Evolutionary conservation across 495 filamentous ascomycete species (phyloP), one percentile per base, ranked within the genome.

Genomic region (Aspergillus wentii): DNA sequence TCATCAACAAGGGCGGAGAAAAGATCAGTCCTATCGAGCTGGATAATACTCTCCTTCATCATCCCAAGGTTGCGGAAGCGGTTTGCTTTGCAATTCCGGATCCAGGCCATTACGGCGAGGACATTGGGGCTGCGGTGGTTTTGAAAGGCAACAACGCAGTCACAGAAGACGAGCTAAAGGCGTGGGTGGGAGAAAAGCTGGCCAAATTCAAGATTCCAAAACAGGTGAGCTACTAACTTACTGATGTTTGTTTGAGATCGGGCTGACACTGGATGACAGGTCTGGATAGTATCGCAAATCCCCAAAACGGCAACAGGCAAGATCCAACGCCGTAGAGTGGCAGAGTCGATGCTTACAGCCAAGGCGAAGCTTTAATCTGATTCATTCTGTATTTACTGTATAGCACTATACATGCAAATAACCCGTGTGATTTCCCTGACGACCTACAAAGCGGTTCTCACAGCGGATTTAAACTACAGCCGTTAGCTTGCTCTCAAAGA

Each of bases 281-380:
- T 90, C 17, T 91, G 80, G 61, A 86, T 88, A 44, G 86, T 83
- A 5, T 69, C 85, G 36, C 61, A 78, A 39, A 90, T 92, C 77
- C 86, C 86, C 23, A 91, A 91, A 67, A 94, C 87, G 16, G 84
- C 86, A n/a, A 94, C 86, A 6, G 86, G 87, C 18, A 94, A 91
- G 67, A 79, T 91, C 35, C 87, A 91, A 62, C 64, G 86, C 37
- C 72, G 85, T 21, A 82, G 86, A 43, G 85, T 91, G 8, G 86
- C 87, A 4, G 82, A 90, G 60, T 70, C 73, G 10, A 90, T 92
- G 83, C 61, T 76, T 53, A 83, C 79, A 32, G 57, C 54, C 11
- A 66, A 59, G 45, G 50, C 65, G 8, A 69, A 66, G 41, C 44
- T 69, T 34, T 70, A 53, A 33, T 25, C 22, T 25, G 10, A 10